Base-by-base conservation (phyloP, 2,329 filamentous ascomycete genomes). In the Mycogone perniciosa region DNA sequence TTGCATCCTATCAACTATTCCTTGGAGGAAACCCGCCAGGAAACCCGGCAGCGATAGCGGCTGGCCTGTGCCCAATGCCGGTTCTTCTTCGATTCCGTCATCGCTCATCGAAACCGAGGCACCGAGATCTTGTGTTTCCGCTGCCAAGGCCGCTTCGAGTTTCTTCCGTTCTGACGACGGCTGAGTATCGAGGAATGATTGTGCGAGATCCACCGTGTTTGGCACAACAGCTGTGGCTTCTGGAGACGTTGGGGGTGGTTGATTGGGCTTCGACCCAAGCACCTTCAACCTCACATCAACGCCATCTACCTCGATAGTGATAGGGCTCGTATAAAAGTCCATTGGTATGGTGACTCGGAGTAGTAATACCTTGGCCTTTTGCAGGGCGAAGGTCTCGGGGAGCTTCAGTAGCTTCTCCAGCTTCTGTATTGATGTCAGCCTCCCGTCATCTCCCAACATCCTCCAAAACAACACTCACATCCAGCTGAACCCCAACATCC, bases 341-440 rank as follows among this genome's bases (percentile, higher is more conserved):
- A 93, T 85, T 9, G 92, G 89, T 46, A 97, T 79, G 6, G 86
- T 95, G 48, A 96, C 74, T 61, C 87, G 86, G 27, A 97, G 79
- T 6, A 86, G 75, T 3, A 86, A 72, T 47, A 96, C 82, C 57
- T 83, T 84, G 51, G 92, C 91, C 64, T 82, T 85, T 47, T 81
- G 79, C 9, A 96, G 74, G 54, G 80, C 76, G 62, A 93, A 80
- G 5, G 81, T 80, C 1, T 84, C 71, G 0, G 91, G 91, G 3
- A 96, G 80, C 59, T 85, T 80, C 4, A 95, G 75, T 20, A 92
- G 69, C 44, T 79, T 76, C 54, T 89, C 79, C 50, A 96, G 77
- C 81, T 92, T 93, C 89, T 95, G 57, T 10, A 1, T 11, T 6
- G 34, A 26, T 30, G 50, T 55, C 37, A 56, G 44, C 35, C 9